phyloP scores from a whole-genome alignment of 2,329 filamentous ascomycete genomes.

The Cercospora citrullina region DNA sequence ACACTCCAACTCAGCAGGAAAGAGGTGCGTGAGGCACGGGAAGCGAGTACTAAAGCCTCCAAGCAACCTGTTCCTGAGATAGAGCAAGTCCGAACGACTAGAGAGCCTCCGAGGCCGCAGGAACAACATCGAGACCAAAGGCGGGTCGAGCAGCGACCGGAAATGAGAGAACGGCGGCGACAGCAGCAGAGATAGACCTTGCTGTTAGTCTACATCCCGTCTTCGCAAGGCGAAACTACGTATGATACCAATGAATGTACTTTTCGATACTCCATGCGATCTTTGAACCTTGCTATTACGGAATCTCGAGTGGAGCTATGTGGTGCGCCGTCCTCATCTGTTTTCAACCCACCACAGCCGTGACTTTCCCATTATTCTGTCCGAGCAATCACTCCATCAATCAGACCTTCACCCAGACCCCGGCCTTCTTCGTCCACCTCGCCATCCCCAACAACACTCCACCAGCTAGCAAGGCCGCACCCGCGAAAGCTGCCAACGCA shows the following conservation, averaged over 20 bases:
- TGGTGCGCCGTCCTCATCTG: background rate
- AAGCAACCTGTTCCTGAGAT: constrained; percentile 7
- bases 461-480: constrained; percentile 25
- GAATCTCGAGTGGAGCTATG: background rate
- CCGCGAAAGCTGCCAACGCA: constrained; percentile 23
- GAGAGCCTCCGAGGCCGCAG: background rate
- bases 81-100: background rate
- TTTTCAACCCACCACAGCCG: background rate
- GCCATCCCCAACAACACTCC: constrained; percentile 13
- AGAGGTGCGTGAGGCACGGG: constrained; percentile 73
- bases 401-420: constrained; percentile 12
- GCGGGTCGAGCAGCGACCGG: background rate
- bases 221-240: background rate
- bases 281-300: background rate
- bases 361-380: background rate
- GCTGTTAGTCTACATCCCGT: background rate
- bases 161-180: constrained; percentile 10
- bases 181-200: background rate
- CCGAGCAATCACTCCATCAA: background rate
- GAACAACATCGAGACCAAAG: background rate
- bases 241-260: constrained; percentile 13
- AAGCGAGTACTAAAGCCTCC: constrained; percentile 44
- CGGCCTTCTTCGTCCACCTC: constrained; percentile 12
- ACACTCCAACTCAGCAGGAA: constrained; percentile 68
- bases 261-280: background rate